Conservation (phyloP, 1,139 yeast species). For the Candida sanyaensis region DNA sequence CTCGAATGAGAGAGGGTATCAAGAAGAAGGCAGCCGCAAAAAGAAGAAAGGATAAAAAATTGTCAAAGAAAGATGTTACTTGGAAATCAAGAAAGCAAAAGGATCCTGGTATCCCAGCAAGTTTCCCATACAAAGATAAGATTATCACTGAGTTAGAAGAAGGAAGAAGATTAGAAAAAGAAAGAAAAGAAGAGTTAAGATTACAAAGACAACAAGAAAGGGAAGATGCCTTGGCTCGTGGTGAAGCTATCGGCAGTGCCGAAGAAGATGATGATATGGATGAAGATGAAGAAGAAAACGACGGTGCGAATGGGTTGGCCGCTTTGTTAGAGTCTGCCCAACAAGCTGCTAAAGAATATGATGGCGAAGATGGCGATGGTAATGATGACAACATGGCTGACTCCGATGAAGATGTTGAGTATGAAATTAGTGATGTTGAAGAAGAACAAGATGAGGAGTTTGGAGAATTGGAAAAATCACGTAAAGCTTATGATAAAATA, state of each 20-base stretch:
- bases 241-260: constrained; percentile 35
- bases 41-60: constrained; percentile 78
- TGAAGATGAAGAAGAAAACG: constrained; percentile 44
- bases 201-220: constrained; percentile 48
- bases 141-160: constrained; percentile 81
- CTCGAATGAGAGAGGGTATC: constrained; percentile 94
- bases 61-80: constrained; percentile 83
- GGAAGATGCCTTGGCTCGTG: constrained; percentile 48
- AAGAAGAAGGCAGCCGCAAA: constrained; percentile 95
- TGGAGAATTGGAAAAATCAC: constrained; percentile 65
- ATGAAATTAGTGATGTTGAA: constrained; percentile 45
- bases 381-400: constrained; percentile 42
- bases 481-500: constrained; percentile 91
- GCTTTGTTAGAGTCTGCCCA: constrained; percentile 91
- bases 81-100: constrained; percentile 86
- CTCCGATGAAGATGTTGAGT: constrained; percentile 49
- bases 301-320: constrained; percentile 64
- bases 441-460: constrained; percentile 43
- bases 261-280: constrained; percentile 32
- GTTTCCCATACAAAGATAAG: constrained; percentile 90
- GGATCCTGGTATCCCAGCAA: constrained; percentile 93
- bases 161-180: constrained; percentile 60
- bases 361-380: constrained; percentile 52
- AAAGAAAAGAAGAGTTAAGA: constrained; percentile 55
- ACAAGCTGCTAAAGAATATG: constrained; percentile 73